Evolutionary conservation across 768 basidiomycete genomes (phyloP).

Genomic region (Chalciporus piperatus): DNA sequence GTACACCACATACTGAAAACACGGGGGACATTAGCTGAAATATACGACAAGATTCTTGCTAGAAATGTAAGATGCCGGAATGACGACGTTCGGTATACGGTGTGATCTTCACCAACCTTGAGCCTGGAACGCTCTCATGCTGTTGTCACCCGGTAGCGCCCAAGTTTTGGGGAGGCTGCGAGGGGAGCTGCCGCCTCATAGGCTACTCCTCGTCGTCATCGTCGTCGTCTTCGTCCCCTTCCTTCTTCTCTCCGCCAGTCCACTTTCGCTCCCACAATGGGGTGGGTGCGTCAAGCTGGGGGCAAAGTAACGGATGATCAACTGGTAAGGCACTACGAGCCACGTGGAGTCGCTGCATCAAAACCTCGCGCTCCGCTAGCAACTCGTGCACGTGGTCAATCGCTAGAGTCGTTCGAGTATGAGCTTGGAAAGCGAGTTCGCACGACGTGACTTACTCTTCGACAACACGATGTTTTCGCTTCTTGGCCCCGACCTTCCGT

Average conservation of each 20-base stretch:
- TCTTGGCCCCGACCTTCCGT: slow-evolving; percentile 84
- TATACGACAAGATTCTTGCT: slow-evolving; percentile 17
- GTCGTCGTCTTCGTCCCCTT: slow-evolving; percentile 43
- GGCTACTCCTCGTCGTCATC: slow-evolving; percentile 46
- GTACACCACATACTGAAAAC: slow-evolving; percentile 9
- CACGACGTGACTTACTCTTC: slow-evolving; percentile 59
- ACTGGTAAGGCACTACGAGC: slow-evolving; percentile 57
- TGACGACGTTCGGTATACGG: background rate
- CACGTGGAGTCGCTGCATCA: slow-evolving; percentile 56
- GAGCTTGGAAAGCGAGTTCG: background rate
- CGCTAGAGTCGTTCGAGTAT: slow-evolving; percentile 42
- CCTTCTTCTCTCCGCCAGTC: slow-evolving; percentile 66
- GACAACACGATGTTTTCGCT: slow-evolving; percentile 88
- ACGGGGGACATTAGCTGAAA: slow-evolving; percentile 24
- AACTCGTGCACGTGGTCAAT: slow-evolving; percentile 81
- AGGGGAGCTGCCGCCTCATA: background rate
- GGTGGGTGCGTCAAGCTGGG: slow-evolving; percentile 23
- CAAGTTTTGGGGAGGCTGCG: background rate
- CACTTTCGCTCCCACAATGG: slow-evolving; percentile 82
- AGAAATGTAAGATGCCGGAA: background rate
- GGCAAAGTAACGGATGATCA: slow-evolving; percentile 54
- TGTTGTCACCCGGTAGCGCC: background rate
- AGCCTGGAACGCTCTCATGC: background rate
- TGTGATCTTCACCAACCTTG: background rate
- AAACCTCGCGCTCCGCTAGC: slow-evolving; percentile 53